phyloP scores from a whole-genome alignment of 2,329 filamentous ascomycete species.

The Kalaharituber pfeilii region DNA sequence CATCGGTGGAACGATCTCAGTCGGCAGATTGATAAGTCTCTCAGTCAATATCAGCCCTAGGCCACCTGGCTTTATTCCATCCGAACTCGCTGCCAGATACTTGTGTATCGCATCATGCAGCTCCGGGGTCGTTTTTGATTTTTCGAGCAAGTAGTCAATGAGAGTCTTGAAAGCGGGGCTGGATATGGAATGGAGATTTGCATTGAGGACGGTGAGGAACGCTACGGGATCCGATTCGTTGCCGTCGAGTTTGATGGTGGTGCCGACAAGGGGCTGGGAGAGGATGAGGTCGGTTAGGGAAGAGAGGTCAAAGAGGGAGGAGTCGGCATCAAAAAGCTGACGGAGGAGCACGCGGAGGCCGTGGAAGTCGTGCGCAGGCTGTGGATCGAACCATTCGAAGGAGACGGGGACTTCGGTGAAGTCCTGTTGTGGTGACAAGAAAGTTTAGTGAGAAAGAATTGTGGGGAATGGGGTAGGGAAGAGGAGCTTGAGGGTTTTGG shows the following conservation, averaged over 20 bases:
- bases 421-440: too few relatives aligned
- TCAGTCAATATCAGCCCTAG: slow-evolving; percentile 82
- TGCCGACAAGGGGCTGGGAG: slow-evolving; percentile 71
- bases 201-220: slow-evolving; percentile 73
- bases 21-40: slow-evolving; percentile 89
- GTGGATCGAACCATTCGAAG: slow-evolving; percentile 97
- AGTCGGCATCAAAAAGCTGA: slow-evolving; percentile 82
- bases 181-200: slow-evolving; percentile 49
- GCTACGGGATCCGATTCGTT: slow-evolving; percentile 86
- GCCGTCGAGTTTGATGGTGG: slow-evolving; percentile 92
- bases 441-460: background rate
- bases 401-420: slow-evolving; percentile 56
- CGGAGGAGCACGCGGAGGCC: slow-evolving; percentile 77
- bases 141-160: slow-evolving; percentile 35
- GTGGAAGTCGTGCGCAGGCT: slow-evolving; percentile 79
- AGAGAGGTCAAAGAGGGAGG: slow-evolving; percentile 70
- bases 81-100: background rate
- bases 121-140: slow-evolving; percentile 24
- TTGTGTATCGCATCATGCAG: slow-evolving; percentile 27
- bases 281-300: slow-evolving; percentile 72
- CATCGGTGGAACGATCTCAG: slow-evolving; percentile 80
- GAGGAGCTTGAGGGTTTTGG: background rate
- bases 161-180: slow-evolving; percentile 39
- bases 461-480: background rate
- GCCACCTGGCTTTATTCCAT: slow-evolving; percentile 29